Percentiles rank a stretch among this genome's conserved stretches.
phyloP scores from a whole-genome alignment of 345 rosid genomes.

The Litchi chinensis region DNA sequence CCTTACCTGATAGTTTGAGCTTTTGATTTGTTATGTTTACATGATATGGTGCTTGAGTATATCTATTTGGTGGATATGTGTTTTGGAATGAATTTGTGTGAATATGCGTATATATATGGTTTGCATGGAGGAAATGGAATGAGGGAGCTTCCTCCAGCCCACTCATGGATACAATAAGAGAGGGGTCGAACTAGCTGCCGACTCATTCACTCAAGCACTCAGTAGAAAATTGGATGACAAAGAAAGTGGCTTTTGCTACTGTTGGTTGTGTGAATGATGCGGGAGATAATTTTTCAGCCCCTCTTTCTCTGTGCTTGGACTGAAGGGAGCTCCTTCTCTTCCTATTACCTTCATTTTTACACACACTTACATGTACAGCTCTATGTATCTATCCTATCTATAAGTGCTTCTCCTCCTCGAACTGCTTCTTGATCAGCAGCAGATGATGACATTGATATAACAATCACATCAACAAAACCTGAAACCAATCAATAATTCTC shows the following conservation, averaged over 20 bases:
- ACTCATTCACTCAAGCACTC: conserved; percentile 91
- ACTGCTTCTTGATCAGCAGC: not conserved
- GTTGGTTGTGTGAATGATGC: conserved; percentile 95
- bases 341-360: conserved; percentile 24
- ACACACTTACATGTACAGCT: not conserved
- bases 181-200: conserved; percentile 87
- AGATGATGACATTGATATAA: no score
- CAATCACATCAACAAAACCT: not conserved
- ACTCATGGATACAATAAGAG: conserved; percentile 59
- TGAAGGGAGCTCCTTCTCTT: conserved; percentile 99
- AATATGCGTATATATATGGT: not conserved
- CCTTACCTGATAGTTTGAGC: not conserved
- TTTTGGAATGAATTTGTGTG: no score
- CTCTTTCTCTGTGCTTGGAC: conserved; percentile 89
- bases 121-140: conserved; percentile 30
- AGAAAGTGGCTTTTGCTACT: conserved; percentile 25
- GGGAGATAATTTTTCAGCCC: conserved; percentile 80
- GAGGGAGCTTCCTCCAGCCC: conserved; percentile 93
- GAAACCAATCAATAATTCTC: not conserved
- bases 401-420: not conserved
- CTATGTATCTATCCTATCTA: not conserved
- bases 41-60: no score
- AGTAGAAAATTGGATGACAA: conserved; percentile 21
- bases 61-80: no score
- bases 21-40: not conserved